phyloP scores from a whole-genome alignment of 75 land plant genomes.

The Selaginella tamariscina region DNA sequence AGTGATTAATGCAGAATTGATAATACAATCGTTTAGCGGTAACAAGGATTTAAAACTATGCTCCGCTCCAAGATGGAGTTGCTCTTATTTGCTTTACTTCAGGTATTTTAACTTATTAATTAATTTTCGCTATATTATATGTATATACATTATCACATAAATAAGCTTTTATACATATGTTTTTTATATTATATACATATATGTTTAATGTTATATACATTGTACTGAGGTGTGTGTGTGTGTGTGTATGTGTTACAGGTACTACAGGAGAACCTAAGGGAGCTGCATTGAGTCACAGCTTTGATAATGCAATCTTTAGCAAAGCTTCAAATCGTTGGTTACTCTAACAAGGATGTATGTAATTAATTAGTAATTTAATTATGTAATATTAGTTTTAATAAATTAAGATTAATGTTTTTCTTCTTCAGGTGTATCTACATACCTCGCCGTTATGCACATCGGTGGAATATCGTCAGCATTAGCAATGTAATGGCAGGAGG shows the following conservation, averaged over 20 bases:
- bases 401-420: background rate
- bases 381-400: background rate
- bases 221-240: background rate
- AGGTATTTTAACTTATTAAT: conserved; percentile 27
- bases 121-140: background rate
- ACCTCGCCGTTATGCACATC: conserved; percentile 91
- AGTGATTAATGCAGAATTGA: conserved; percentile 15
- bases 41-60: conserved; percentile 21
- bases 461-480: conserved; percentile 91
- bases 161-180: too few relatives aligned
- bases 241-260: conserved; percentile 36
- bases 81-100: conserved; percentile 94
- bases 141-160: too few relatives aligned
- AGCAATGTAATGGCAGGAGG: conserved; percentile 68
- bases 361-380: background rate
- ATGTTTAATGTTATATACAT: background rate
- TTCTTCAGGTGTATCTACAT: conserved; percentile 71
- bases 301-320: conserved; percentile 74
- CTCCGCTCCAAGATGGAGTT: conserved; percentile 47
- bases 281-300: conserved; percentile 65
- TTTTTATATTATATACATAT: too few relatives aligned
- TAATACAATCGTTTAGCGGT: conserved; percentile 9
- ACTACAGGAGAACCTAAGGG: conserved; percentile 92
- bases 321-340: conserved; percentile 68
- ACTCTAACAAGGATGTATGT: conserved; percentile 72